Conservation (phyloP, 2,329 filamentous ascomycete genomes). For the Colletotrichum viniferum region DNA sequence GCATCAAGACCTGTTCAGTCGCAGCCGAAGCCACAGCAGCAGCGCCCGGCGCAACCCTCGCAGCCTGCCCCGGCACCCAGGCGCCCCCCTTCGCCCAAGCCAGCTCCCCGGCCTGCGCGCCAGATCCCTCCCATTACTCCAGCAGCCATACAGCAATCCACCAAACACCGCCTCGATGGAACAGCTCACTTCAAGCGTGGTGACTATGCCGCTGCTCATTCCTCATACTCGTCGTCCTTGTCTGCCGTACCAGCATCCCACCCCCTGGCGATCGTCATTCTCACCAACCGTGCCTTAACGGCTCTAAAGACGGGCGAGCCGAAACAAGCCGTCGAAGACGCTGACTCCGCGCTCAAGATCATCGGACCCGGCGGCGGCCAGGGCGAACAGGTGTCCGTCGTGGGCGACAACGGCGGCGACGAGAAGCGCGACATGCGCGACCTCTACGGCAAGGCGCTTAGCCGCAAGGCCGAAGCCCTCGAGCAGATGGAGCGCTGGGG, state of each 20-base stretch:
- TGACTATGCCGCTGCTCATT: constrained; percentile 86
- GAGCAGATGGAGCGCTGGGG: constrained; percentile 95
- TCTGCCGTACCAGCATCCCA: constrained; percentile 76
- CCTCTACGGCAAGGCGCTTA: constrained; percentile 90
- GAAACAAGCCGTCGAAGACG: constrained; percentile 84
- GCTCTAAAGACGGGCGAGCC: constrained; percentile 91
- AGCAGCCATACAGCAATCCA: constrained; percentile 74
- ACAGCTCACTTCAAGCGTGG: constrained; percentile 92
- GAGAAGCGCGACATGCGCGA: constrained; percentile 86
- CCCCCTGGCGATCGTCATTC: constrained; percentile 84
- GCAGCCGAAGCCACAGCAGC: constrained; percentile 29
- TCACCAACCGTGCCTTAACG: constrained; percentile 90
- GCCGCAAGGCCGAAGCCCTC: constrained; percentile 92
- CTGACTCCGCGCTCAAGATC: constrained; percentile 77
- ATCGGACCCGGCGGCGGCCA: constrained; percentile 83
- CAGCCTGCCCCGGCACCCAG: constrained; percentile 38
- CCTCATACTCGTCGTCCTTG: constrained; percentile 80
- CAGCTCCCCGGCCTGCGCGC: constrained; percentile 55
- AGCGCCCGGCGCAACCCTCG: constrained; percentile 40
- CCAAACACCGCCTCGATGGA: constrained; percentile 78
- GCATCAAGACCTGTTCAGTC: constrained; percentile 34
- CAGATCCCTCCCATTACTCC: constrained; percentile 71
- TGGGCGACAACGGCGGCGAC: constrained; percentile 58
- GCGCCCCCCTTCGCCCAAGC: constrained; percentile 38
- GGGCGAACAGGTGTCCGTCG: constrained; percentile 77